A percentile compares a stretch with the other conserved stretches of the same genome.
Conservation (phyloP, 1,139 yeast genomes). For the Suhomyces bolitotheri region DNA sequence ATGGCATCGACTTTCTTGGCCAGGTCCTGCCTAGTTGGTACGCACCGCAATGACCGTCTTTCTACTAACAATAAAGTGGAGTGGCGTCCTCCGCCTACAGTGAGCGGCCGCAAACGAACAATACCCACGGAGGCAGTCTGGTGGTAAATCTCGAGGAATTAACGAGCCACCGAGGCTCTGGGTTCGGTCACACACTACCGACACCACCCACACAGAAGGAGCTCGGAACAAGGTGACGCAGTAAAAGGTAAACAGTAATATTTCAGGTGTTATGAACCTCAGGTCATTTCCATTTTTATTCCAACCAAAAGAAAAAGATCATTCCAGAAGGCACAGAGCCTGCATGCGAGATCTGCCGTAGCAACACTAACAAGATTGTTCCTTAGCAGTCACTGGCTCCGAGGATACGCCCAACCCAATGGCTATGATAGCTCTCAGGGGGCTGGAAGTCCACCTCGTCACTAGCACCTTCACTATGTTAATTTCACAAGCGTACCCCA, state of each 20-base stretch:
- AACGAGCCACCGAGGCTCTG: neutral
- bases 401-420: too few relatives aligned
- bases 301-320: neutral
- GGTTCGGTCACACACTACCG: neutral
- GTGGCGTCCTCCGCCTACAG: too few relatives aligned
- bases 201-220: neutral
- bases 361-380: too few relatives aligned
- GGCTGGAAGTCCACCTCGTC: neutral
- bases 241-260: slow-evolving; percentile 1
- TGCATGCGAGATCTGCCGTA: neutral
- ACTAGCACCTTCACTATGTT: neutral
- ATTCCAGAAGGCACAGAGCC: neutral
- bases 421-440: too few relatives aligned
- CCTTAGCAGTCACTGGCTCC: too few relatives aligned
- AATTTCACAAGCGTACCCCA: neutral
- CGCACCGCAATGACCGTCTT: neutral
- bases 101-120: neutral
- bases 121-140: neutral
- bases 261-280: slow-evolving; percentile 4
- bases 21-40: neutral
- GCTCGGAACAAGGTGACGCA: neutral
- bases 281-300: neutral
- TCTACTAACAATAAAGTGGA: too few relatives aligned
- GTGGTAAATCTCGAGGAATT: neutral
- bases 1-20: neutral